Percentiles rank a stretch among this genome's conserved stretches.
Conservation (phyloP, 2,329 filamentous ascomycete genomes). For the Hysterium pulicare region DNA sequence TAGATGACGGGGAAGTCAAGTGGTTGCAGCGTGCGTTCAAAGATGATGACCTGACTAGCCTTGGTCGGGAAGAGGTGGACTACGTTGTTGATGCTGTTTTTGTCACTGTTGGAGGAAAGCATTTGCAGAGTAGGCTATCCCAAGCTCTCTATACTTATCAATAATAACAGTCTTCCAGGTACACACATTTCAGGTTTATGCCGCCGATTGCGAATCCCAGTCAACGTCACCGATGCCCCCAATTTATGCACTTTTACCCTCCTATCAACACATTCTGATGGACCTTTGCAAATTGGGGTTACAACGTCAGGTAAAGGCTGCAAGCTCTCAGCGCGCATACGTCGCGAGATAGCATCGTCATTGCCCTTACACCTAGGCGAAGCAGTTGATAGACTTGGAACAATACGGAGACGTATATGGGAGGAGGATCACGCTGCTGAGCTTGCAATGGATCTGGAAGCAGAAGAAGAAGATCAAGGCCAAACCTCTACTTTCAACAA, state of each 20-base stretch:
- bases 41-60: conserved; percentile 66
- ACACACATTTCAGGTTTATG: conserved; percentile 71
- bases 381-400: conserved; percentile 75
- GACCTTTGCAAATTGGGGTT: conserved; percentile 89
- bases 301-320: conserved; percentile 94
- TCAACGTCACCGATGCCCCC: conserved; percentile 89
- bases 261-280: conserved; percentile 83
- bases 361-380: conserved; percentile 72
- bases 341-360: conserved; percentile 78
- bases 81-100: conserved; percentile 87
- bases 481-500: conserved; percentile 83
- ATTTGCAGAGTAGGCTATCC: conserved; percentile 43
- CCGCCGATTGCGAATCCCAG: conserved; percentile 74
- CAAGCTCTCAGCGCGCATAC: conserved; percentile 85
- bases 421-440: conserved; percentile 51
- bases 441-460: conserved; percentile 42
- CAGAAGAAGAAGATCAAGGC: conserved; percentile 62
- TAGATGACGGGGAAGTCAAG: conserved; percentile 63
- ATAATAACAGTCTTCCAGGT: conserved; percentile 42
- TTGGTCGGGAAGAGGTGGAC: conserved; percentile 78
- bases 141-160: neutral
- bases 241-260: conserved; percentile 85
- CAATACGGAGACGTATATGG: conserved; percentile 39
- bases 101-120: conserved; percentile 61
- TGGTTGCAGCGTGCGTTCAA: conserved; percentile 67